A percentile compares a stretch with the other conserved stretches of the same genome.
Conservation (phyloP, 768 basidiomycete species). For the Inosperma sp. region DNA sequence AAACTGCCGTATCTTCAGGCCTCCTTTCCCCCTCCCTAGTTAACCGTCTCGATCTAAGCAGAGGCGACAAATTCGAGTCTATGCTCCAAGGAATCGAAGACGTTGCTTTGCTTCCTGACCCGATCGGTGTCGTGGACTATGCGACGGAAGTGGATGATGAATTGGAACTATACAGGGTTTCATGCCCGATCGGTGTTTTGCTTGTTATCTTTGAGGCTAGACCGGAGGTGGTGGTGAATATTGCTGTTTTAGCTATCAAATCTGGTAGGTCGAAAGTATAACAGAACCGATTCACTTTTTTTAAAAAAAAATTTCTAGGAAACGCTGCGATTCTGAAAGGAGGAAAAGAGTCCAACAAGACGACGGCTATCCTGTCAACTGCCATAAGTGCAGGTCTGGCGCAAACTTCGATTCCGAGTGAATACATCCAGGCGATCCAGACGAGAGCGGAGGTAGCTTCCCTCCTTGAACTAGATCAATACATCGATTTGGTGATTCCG, state of each 20-base stretch:
- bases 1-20: slow-evolving; percentile 73
- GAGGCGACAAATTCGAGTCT: slow-evolving; percentile 85
- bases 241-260: slow-evolving; percentile 93
- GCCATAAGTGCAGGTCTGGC: slow-evolving; percentile 77
- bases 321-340: slow-evolving; percentile 98
- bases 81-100: slow-evolving; percentile 90
- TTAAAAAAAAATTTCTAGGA: slow-evolving; percentile 43
- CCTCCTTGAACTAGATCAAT: slow-evolving; percentile 78
- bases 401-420: slow-evolving; percentile 64
- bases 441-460: slow-evolving; percentile 88
- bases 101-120: slow-evolving; percentile 81
- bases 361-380: slow-evolving; percentile 68
- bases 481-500: slow-evolving; percentile 96
- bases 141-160: slow-evolving; percentile 85
- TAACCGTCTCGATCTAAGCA: slow-evolving; percentile 77
- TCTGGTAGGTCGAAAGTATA: slow-evolving; percentile 70
- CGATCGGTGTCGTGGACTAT: slow-evolving; percentile 82
- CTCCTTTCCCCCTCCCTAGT: slow-evolving; percentile 79
- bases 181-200: slow-evolving; percentile 94
- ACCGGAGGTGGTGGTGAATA: slow-evolving; percentile 97
- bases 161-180: slow-evolving; percentile 87
- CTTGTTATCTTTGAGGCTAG: slow-evolving; percentile 96
- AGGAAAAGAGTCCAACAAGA: slow-evolving; percentile 89
- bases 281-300: background rate
- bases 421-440: slow-evolving; percentile 89